A percentile compares a stretch with the other conserved stretches of the same genome.
These are phyloP conservation scores for Erigeron canadensis DNA, from an alignment of 129 eudicot species.

Conservation along the genomic window DNA sequence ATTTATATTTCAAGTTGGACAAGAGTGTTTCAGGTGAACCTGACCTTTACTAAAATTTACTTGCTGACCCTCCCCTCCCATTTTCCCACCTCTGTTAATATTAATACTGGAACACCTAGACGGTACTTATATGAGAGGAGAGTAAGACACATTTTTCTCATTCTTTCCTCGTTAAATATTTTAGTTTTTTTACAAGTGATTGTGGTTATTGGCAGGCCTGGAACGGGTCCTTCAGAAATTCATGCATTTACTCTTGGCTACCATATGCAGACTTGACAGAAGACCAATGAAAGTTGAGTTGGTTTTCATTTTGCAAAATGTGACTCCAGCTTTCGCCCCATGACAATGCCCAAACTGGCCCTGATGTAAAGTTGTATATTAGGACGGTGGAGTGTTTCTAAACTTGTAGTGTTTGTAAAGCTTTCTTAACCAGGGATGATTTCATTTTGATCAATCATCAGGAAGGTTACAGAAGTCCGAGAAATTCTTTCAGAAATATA, in stretches of 20 bases:
- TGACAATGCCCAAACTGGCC: slow-evolving; percentile 11
- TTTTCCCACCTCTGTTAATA: too few species aligned
- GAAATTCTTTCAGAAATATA: not conserved
- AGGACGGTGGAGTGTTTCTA: not conserved
- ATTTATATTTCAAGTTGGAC: too few species aligned
- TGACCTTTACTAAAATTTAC: too few species aligned
- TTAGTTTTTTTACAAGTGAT: not conserved
- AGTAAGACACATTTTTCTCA: too few species aligned
- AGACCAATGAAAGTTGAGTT: slow-evolving; percentile 3
- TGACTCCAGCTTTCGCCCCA: slow-evolving; percentile 1
- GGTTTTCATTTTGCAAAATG: slow-evolving; percentile 16
- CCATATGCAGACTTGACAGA: slow-evolving; percentile 56
- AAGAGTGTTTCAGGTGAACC: too few species aligned
- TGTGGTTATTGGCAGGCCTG: slow-evolving; percentile 62
- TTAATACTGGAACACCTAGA: too few species aligned
- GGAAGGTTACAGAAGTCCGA: not conserved
- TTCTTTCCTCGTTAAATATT: too few species aligned
- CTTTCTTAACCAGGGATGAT: not conserved
- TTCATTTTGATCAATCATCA: slow-evolving; percentile 9
- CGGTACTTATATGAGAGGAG: too few species aligned
- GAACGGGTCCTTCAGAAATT: slow-evolving; percentile 89
- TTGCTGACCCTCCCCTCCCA: too few species aligned
- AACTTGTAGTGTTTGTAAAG: not conserved
- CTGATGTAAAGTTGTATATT: slow-evolving; percentile 34
- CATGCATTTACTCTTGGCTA: slow-evolving; percentile 72